A percentile compares a stretch with the other conserved stretches of the same genome.
Conservation (phyloP, 2,329 filamentous ascomycete species). For the Aspergillus tamarii region DNA sequence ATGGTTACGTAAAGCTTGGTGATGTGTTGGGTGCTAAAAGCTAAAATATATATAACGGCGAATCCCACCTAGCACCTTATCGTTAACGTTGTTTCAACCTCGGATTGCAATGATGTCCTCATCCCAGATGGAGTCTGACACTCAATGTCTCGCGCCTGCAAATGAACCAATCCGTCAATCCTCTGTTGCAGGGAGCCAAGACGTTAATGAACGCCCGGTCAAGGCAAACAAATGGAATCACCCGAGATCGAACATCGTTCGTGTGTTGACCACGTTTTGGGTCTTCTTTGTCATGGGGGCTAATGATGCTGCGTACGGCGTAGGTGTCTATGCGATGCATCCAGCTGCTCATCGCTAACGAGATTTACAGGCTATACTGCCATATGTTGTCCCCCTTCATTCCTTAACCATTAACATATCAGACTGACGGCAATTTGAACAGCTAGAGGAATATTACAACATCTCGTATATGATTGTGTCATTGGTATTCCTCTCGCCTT, state of each 20-base stretch:
- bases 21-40: too few relatives aligned
- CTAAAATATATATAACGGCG: not conserved
- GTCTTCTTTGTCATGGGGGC: slow-evolving; percentile 61
- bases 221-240: slow-evolving; percentile 49
- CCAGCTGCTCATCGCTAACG: not conserved
- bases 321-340: slow-evolving; percentile 35
- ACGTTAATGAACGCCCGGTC: not conserved
- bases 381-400: not conserved
- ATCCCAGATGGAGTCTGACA: not conserved
- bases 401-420: not conserved
- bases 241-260: slow-evolving; percentile 53
- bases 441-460: not conserved
- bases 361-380: not conserved
- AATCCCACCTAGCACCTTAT: too few relatives aligned
- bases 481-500: not conserved
- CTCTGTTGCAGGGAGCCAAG: not conserved
- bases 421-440: not conserved
- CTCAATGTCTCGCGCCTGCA: not conserved
- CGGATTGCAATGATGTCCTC: not conserved
- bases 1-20: not conserved
- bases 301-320: slow-evolving; percentile 62
- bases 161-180: too few relatives aligned
- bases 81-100: not conserved
- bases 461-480: not conserved
- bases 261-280: slow-evolving; percentile 59